These are phyloP conservation scores for Heteromeles arbutifolia DNA, from an alignment of 306 rosid genomes.

Conservation along the genomic window DNA sequence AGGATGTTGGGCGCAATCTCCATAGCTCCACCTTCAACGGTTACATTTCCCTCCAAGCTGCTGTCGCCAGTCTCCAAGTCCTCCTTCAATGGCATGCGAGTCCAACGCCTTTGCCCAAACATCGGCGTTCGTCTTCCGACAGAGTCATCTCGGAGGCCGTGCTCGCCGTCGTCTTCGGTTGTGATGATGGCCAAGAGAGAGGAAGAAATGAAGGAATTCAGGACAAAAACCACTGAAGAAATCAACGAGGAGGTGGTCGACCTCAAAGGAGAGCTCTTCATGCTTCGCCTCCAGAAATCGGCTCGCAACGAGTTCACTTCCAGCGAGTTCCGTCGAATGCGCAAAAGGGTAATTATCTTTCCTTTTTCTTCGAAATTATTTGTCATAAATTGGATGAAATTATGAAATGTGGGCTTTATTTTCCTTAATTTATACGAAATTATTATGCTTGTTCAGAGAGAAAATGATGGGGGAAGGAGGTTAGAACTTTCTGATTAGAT, in stretches of 20 bases:
- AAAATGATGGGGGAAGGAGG: not conserved
- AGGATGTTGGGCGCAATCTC: slow-evolving; percentile 38
- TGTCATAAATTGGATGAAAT: not conserved
- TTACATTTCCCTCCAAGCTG: slow-evolving; percentile 25
- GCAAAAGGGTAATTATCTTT: slow-evolving; percentile 55
- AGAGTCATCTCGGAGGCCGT: slow-evolving; percentile 15
- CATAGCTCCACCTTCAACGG: not conserved
- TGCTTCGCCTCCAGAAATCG: slow-evolving; percentile 85
- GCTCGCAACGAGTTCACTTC: slow-evolving; percentile 75
- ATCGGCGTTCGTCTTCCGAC: slow-evolving; percentile 20
- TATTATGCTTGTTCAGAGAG: not conserved
- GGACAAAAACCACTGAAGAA: slow-evolving; percentile 55
- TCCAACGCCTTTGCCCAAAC: slow-evolving; percentile 26
- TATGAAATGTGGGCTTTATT: not conserved
- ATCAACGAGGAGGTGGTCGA: slow-evolving; percentile 77
- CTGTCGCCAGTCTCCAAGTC: slow-evolving; percentile 24
- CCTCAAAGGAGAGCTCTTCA: slow-evolving; percentile 86
- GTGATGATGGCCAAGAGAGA: slow-evolving; percentile 87
- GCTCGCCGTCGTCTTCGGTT: slow-evolving; percentile 21
- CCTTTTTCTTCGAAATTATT: not conserved
- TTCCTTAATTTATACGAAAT: not conserved
- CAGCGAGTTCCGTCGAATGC: slow-evolving; percentile 82
- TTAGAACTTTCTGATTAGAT: not conserved
- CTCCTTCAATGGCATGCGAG: slow-evolving; percentile 38
- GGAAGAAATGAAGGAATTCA: slow-evolving; percentile 64